Evolutionary conservation across 352 stramenopile species (phyloP), one percentile per base, ranked within the genome.

Genomic region (Globisporangium parvum): DNA sequence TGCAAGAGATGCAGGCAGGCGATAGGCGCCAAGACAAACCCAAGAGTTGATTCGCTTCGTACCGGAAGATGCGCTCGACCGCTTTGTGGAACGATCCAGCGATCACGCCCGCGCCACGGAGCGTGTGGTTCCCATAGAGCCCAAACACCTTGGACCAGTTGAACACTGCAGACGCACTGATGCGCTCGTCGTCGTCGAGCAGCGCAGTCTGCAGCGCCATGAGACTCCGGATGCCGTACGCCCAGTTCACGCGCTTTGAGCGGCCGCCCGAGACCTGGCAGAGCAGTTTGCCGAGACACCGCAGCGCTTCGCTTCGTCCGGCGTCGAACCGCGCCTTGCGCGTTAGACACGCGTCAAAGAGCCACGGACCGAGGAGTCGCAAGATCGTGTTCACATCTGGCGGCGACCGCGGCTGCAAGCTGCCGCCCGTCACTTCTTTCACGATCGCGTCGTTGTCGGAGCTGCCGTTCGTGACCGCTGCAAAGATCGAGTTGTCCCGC

Each of bases 91-190:
- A 95, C 21, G 77, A 70, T 14, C 82, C 83, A 5, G 79, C 75
- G 60, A 95, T 70, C 41, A 93, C 77, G n/a, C 78, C 77, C 9
- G 77, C 74, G 41, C 85, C 85, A 35, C 85, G 80, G 18, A 95
- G 65, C 0, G 85, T 95, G 54, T 95, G 82, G 39, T 85, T 90
- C 24, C 85, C 85, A 28, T 90, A 92, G 28, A 88, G 70, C 12
- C 75, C 71, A 60, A 95, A 92, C 14, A 95, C 65, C 28, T 86
- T 79, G 0, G 80, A 91, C 80, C 85, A 95, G 64, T 90, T 95
- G 65, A 76, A 90, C 2, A 95, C 80, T 21, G 85, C 85, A 1
- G 85, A 80, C 18, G 85, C 82, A 35, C 73, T 74, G 50, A 92
- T 91, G 14, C 85, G 75, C 46, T 93, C 80, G 49, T 95, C 85